Evolutionary conservation across 2,329 filamentous ascomycete genomes (phyloP), one percentile per base, ranked within the genome.

Genomic region (Talaromyces marneffei): DNA sequence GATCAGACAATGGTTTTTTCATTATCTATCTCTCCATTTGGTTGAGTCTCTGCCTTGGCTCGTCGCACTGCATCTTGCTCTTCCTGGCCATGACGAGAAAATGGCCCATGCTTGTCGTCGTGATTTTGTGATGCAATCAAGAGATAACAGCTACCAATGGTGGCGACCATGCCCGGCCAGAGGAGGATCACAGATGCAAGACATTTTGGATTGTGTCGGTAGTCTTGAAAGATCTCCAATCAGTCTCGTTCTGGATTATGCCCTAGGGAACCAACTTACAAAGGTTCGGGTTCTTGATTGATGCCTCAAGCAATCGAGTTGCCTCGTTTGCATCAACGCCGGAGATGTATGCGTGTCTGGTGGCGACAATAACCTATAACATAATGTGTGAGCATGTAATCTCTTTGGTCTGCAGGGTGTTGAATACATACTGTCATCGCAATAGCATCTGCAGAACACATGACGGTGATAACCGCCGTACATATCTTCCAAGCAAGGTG

Each of bases 401-500:
- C 20, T 8, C 23, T 2, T 14, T 16, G 2, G 6, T 16, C 16
- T 12, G 46, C n/a, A 20, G 18, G 33, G 25, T 44, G 14, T n/a
- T 14, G 9, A 37, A 31, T 62, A 64, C 67, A 27, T 69, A 80
- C 76, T 0, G 82, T 85, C 64, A 82, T 73, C 0, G 78, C 75
- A 56, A 85, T 67, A 3, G 80, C 81, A 64, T 78, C 75, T 1
- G 77, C 76, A 1, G 83, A 70, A 14, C 78, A 75, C 64, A 82
- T 76, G 10, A 81, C 35, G 35, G 76, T 79, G 7, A 83, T 74
- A 2, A 82, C 67, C 1, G 84, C 70, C 0, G 80, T 79, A 64
- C 77, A 82, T 10, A 80, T 74, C 66, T 78, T 82, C 83, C 83
- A 86, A 0, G 82, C 79, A n/a, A 78, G 65, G 54, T 79, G 78